These are phyloP conservation scores for Termitomyces sp. DNA, from an alignment of 768 basidiomycete species.

Conservation along the genomic window DNA sequence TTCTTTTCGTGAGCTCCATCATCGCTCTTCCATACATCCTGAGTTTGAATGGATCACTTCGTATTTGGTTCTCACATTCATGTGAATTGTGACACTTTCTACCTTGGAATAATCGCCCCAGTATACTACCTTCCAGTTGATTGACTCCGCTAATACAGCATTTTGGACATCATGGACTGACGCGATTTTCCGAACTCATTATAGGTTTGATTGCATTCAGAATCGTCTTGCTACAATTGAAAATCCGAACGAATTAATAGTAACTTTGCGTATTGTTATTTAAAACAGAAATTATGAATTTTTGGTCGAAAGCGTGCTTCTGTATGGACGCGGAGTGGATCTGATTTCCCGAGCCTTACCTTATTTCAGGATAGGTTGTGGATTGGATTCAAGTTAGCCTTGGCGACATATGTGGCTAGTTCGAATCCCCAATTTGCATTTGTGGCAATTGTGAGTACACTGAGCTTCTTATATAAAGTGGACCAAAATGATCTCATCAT, in stretches of 20 bases:
- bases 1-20: slow-evolving; percentile 16
- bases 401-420: slow-evolving; percentile 13
- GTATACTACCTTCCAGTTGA: neutral
- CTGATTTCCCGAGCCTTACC: neutral
- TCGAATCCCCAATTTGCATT: slow-evolving; percentile 15
- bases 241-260: slow-evolving; percentile 1
- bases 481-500: slow-evolving; percentile 6
- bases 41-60: no score
- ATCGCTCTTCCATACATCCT: neutral
- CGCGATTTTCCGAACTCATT: neutral
- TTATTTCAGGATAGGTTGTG: slow-evolving; percentile 5
- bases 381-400: slow-evolving; percentile 11
- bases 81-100: no score
- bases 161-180: no score
- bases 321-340: slow-evolving; percentile 12
- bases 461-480: neutral
- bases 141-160: no score
- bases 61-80: no score
- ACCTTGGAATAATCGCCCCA: no score
- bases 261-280: no score
- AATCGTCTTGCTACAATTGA: slow-evolving; percentile 13
- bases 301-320: slow-evolving; percentile 17
- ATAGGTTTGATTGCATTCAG: slow-evolving; percentile 18
- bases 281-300: slow-evolving; percentile 20
- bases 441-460: slow-evolving; percentile 16